phyloP scores from a whole-genome alignment of 140 eudicot genomes.

The Ambrosia hybrid region DNA sequence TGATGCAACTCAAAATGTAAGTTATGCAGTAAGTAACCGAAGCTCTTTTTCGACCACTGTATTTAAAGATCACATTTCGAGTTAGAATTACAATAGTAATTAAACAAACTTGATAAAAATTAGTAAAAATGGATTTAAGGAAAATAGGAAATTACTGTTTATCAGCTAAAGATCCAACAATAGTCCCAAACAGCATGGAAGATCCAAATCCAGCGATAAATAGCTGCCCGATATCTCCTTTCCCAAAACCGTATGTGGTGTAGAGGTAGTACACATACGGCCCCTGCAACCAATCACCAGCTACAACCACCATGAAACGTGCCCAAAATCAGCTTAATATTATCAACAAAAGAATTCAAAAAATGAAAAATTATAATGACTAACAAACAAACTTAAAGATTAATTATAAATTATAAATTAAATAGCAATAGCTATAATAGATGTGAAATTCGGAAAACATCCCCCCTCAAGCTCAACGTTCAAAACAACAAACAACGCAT shows the following conservation, averaged over 20 bases:
- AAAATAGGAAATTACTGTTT: slow-evolving; percentile 60
- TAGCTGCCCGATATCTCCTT: slow-evolving; percentile 80
- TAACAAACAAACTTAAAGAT: too few relatives aligned
- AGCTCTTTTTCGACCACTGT: slow-evolving; percentile 92
- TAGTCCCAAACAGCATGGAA: slow-evolving; percentile 89
- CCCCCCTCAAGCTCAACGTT: too few relatives aligned
- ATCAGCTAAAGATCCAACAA: slow-evolving; percentile 94
- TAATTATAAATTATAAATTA: too few relatives aligned
- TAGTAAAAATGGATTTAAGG: neutral
- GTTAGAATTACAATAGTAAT: neutral
- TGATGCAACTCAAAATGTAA: slow-evolving; percentile 85
- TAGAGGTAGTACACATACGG: slow-evolving; percentile 73
- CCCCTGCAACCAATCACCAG: slow-evolving; percentile 82
- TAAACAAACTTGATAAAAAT: neutral
- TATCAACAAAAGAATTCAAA: neutral
- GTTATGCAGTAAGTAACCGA: slow-evolving; percentile 88
- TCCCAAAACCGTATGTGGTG: slow-evolving; percentile 59
- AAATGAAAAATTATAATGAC: too few relatives aligned
- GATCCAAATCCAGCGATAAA: slow-evolving; percentile 95
- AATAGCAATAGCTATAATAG: too few relatives aligned
- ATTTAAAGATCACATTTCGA: slow-evolving; percentile 19
- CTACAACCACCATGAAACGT: slow-evolving; percentile 36
- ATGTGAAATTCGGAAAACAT: too few relatives aligned
- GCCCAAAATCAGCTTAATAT: slow-evolving; percentile 4
- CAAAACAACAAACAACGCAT: too few relatives aligned